Evolutionary conservation across 2,329 filamentous ascomycete genomes (phyloP).

Genomic region (Pyricularia sp.): DNA sequence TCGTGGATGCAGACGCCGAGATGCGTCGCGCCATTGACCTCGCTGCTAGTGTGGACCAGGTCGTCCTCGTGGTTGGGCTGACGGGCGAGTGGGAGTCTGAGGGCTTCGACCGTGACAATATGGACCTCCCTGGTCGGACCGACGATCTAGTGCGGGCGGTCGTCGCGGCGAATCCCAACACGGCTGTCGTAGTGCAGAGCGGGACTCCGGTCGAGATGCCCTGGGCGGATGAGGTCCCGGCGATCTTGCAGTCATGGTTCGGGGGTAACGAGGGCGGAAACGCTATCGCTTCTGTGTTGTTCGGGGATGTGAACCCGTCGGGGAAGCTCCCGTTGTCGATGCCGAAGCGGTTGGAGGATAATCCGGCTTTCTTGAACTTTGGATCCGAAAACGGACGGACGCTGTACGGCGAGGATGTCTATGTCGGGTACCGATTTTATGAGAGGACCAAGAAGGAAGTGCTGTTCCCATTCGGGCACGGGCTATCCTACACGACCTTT

Average conservation of each 20-base stretch:
- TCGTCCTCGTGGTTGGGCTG: constrained; percentile 46
- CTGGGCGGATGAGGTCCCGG: constrained; percentile 31
- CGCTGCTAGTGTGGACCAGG: constrained; percentile 42
- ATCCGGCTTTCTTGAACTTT: constrained; percentile 66
- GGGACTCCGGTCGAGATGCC: constrained; percentile 44
- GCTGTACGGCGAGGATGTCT: constrained; percentile 69
- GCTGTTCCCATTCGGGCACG: constrained; percentile 68
- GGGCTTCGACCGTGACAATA: constrained; percentile 10
- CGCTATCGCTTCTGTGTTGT: constrained; percentile 48
- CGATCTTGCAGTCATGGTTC: constrained; percentile 49
- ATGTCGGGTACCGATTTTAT: constrained; percentile 71
- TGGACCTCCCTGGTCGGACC: constrained; percentile 9
- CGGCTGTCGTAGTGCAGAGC: constrained; percentile 45
- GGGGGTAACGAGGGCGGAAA: constrained; percentile 55
- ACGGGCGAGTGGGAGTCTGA: constrained; percentile 24
- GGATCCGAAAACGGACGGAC: constrained; percentile 55
- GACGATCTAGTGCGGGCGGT: constrained; percentile 30
- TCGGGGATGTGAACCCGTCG: constrained; percentile 47
- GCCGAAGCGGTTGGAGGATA: constrained; percentile 53
- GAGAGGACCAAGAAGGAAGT: constrained; percentile 53
- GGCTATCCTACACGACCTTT: constrained; percentile 66
- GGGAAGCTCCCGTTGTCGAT: constrained; percentile 64
- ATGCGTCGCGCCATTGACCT: constrained; percentile 7
- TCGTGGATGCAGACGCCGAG: constrained; percentile 6
- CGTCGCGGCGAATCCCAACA: constrained; percentile 38